Evolutionary conservation across 1,139 yeast species (phyloP).

Genomic region (Protomyces macrosporus): DNA sequence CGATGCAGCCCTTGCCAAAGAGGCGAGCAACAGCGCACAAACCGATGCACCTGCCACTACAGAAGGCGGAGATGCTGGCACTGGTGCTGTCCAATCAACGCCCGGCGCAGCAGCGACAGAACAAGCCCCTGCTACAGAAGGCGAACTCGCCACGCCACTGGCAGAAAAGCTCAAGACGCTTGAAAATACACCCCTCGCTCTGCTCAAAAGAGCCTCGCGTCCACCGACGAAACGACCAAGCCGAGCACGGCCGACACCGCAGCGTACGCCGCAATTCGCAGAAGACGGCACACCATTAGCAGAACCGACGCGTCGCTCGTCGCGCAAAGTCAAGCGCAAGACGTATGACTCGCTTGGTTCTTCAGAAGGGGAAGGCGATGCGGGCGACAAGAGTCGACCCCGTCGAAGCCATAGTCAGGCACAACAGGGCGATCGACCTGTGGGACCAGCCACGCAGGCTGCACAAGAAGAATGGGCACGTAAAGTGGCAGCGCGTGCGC

Average conservation of each 20-base stretch:
- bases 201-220: constrained; percentile 6
- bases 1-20: not conserved
- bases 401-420: not conserved
- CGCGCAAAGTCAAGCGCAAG: constrained; percentile 19
- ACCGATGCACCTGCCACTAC: not conserved
- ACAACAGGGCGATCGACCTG: not conserved
- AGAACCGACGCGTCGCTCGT: constrained; percentile 17
- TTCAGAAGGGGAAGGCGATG: not conserved
- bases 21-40: not conserved
- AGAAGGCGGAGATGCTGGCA: not conserved
- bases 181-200: constrained; percentile 4
- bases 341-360: constrained; percentile 13
- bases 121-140: not conserved
- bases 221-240: not conserved
- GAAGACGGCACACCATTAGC: constrained; percentile 3
- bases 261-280: not conserved
- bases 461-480: not conserved
- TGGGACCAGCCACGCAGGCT: not conserved
- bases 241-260: not conserved
- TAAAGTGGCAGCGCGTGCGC: not conserved
- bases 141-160: constrained; percentile 18
- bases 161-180: constrained; percentile 21
- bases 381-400: not conserved
- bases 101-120: not conserved
- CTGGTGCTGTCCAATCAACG: not conserved